Conservation (phyloP, 2,329 filamentous ascomycete species). For the Fusarium coffeatum region DNA sequence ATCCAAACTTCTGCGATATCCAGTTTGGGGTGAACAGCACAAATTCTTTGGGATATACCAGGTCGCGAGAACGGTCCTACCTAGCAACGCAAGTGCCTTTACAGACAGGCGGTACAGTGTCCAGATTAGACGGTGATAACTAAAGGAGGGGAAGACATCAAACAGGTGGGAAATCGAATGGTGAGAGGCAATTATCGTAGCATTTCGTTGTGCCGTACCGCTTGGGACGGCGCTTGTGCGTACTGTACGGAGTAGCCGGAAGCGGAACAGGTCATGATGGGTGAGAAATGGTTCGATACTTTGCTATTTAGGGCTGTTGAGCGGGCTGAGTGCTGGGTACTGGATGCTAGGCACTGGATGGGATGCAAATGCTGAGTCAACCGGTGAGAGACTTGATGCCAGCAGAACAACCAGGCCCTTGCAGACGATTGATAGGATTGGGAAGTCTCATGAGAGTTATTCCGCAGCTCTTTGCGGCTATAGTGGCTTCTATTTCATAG, state of each 20-base stretch:
- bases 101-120: neutral
- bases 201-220: slow-evolving; percentile 11
- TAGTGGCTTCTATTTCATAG: neutral
- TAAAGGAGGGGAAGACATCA: neutral
- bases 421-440: neutral
- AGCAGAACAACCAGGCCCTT: neutral
- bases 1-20: neutral
- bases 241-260: slow-evolving; percentile 34
- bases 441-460: neutral
- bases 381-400: slow-evolving; percentile 5
- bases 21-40: neutral
- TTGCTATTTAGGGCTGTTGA: slow-evolving; percentile 19
- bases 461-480: neutral
- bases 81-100: neutral
- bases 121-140: slow-evolving; percentile 2
- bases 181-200: slow-evolving; percentile 18
- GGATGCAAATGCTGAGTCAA: slow-evolving; percentile 4
- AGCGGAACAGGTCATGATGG: slow-evolving; percentile 34
- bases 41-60: neutral
- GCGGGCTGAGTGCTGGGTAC: neutral
- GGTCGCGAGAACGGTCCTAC: neutral
- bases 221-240: slow-evolving; percentile 22
- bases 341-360: neutral
- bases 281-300: slow-evolving; percentile 37
- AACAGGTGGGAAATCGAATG: slow-evolving; percentile 21